Conservation (phyloP, 768 basidiomycete genomes). For the Rhodotorula taiwanensis region DNA sequence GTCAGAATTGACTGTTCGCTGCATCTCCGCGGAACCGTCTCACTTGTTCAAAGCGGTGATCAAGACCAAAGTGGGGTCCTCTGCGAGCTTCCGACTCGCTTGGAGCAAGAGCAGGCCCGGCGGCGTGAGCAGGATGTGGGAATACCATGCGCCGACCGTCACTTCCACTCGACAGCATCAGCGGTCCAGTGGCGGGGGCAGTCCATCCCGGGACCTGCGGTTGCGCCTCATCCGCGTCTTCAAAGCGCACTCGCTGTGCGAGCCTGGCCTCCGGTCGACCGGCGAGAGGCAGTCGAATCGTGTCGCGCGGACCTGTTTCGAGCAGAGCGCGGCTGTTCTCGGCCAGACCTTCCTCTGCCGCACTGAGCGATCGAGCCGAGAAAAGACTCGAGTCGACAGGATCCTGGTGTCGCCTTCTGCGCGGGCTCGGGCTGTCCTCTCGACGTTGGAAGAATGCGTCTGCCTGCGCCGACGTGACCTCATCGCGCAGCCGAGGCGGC, state of each 20-base stretch:
- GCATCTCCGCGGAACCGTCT: no score
- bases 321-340: no score
- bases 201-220: background rate
- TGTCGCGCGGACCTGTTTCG: background rate
- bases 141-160: slow-evolving; percentile 15
- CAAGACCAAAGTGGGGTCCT: no score
- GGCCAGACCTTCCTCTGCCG: background rate
- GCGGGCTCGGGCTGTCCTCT: slow-evolving; percentile 10
- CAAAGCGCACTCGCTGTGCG: slow-evolving; percentile 2
- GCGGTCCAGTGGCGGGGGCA: background rate
- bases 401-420: background rate
- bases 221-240: slow-evolving; percentile 1
- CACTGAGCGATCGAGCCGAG: background rate
- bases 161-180: slow-evolving; percentile 29
- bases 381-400: background rate
- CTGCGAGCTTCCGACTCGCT: no score
- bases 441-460: background rate
- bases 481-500: no score
- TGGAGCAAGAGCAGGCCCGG: no score
- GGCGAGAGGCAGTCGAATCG: background rate
- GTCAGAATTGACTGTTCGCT: no score
- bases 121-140: slow-evolving; percentile 17
- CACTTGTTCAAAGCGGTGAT: no score
- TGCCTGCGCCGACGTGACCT: background rate
- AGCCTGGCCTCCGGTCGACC: background rate